A percentile compares a stretch with the other conserved stretches of the same genome.
These are phyloP conservation scores for Dothideomycetes sp. DNA, from an alignment of 2,329 filamentous ascomycete species.

Conservation along the genomic window DNA sequence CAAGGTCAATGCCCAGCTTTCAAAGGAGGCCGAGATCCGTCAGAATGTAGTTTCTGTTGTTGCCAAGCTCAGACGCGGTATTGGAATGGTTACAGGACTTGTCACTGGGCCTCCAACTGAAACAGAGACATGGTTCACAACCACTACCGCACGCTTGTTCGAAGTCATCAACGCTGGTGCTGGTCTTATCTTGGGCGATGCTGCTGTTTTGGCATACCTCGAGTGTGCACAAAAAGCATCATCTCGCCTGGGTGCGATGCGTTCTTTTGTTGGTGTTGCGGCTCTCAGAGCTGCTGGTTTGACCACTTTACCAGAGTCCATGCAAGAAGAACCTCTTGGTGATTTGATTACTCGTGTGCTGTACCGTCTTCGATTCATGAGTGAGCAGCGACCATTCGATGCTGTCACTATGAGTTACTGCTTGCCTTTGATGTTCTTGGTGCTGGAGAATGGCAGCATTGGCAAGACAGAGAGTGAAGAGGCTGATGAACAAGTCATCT, in stretches of 20 bases:
- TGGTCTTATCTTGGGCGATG: slow-evolving; percentile 70
- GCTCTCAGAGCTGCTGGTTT: slow-evolving; percentile 72
- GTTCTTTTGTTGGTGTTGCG: slow-evolving; percentile 78
- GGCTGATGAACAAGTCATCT: slow-evolving; percentile 77
- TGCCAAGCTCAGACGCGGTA: slow-evolving; percentile 65
- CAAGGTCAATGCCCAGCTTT: slow-evolving; percentile 84
- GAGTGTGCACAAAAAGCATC: slow-evolving; percentile 68
- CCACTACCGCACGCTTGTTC: slow-evolving; percentile 65
- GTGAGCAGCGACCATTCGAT: slow-evolving; percentile 92
- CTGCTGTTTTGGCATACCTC: slow-evolving; percentile 69
- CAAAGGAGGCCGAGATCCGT: slow-evolving; percentile 75
- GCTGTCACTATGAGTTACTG: slow-evolving; percentile 79
- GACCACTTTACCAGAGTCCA: slow-evolving; percentile 59
- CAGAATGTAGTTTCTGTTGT: slow-evolving; percentile 60
- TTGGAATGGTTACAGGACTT: slow-evolving; percentile 75
- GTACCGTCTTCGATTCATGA: slow-evolving; percentile 80
- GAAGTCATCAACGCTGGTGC: slow-evolving; percentile 70
- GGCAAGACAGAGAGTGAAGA: slow-evolving; percentile 60
- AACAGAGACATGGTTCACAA: slow-evolving; percentile 76
- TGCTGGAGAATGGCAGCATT: slow-evolving; percentile 72
- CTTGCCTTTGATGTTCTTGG: slow-evolving; percentile 68
- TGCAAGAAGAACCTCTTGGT: slow-evolving; percentile 72
- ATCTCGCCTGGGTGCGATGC: slow-evolving; percentile 62
- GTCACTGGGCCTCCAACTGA: slow-evolving; percentile 84
- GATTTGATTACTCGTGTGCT: slow-evolving; percentile 75